phyloP scores from a whole-genome alignment of 129 eudicot genomes.

The Arctium lappa region DNA sequence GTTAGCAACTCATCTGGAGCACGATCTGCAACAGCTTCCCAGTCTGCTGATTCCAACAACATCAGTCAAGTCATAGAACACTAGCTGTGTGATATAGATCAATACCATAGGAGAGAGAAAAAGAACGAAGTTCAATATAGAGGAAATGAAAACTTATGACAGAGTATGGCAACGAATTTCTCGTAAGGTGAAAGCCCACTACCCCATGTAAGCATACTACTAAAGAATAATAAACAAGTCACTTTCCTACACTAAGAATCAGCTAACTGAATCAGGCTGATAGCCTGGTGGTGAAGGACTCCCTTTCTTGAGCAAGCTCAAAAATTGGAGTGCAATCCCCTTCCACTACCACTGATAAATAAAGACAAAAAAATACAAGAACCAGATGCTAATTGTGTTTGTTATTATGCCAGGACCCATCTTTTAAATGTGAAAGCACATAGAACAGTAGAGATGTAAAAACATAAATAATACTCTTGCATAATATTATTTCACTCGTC shows the following conservation, averaged over 20 bases:
- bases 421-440: not conserved
- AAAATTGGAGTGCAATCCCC: not conserved
- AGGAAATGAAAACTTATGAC: not conserved
- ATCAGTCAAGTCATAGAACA: constrained; percentile 9
- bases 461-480: not conserved
- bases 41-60: constrained; percentile 47
- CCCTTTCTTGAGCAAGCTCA: not conserved
- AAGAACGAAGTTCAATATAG: not conserved
- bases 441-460: not conserved
- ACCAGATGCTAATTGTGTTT: not conserved
- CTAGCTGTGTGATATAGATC: not conserved
- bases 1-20: constrained; percentile 78
- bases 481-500: not conserved
- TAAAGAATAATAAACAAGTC: not conserved
- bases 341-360: not conserved
- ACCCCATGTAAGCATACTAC: not conserved
- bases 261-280: not conserved
- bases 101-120: not conserved
- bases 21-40: constrained; percentile 97
- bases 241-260: not conserved
- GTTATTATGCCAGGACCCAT: not conserved
- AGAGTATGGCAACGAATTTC: not conserved
- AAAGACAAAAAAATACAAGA: too few relatives aligned
- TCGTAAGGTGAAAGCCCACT: not conserved
- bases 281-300: not conserved